Evolutionary conservation across 805 yeast species (phyloP).

Genomic region (Debaryomyces hansenii): DNA sequence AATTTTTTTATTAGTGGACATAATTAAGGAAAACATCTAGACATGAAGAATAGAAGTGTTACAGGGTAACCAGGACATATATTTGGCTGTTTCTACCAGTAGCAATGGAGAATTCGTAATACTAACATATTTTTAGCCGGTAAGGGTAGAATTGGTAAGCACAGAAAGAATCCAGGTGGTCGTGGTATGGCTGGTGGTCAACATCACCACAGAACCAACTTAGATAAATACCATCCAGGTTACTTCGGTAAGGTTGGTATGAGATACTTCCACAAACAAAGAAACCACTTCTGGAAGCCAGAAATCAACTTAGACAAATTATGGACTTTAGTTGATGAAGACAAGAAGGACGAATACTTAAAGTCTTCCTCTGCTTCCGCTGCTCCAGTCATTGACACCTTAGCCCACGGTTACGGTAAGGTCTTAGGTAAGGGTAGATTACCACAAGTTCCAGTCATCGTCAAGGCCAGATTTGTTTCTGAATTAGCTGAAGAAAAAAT

Average conservation of each 20-base stretch:
- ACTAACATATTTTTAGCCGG: constrained; percentile 73
- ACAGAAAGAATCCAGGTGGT: constrained; percentile 99
- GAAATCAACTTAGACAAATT: constrained; percentile 96
- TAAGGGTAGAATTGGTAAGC: constrained; percentile 99
- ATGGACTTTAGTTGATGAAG: constrained; percentile 95
- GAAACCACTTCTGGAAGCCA: constrained; percentile 96
- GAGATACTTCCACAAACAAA: constrained; percentile 98
- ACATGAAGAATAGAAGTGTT: no score
- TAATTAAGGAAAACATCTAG: background rate
- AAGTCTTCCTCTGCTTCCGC: constrained; percentile 79
- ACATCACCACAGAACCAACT: constrained; percentile 99
- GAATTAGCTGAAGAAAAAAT: constrained; percentile 99
- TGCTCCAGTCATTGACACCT: constrained; percentile 99
- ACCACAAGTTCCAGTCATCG: constrained; percentile 98
- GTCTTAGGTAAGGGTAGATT: constrained; percentile 99
- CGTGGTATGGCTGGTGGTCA: constrained; percentile 99
- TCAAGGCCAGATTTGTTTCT: constrained; percentile 99
- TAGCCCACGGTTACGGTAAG: constrained; percentile 99
- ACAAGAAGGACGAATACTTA: constrained; percentile 91
- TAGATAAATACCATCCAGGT: constrained; percentile 99
- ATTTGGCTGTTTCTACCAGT: background rate
- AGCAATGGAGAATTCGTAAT: constrained; percentile 7
- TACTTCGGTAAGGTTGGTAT: constrained; percentile 99
- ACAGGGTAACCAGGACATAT: no score
- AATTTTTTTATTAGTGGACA: background rate